Percentiles rank a stretch among this genome's conserved stretches.
Evolutionary conservation across 2,329 filamentous ascomycete genomes (phyloP).

Genomic region (Pochonia chlamydosporia): DNA sequence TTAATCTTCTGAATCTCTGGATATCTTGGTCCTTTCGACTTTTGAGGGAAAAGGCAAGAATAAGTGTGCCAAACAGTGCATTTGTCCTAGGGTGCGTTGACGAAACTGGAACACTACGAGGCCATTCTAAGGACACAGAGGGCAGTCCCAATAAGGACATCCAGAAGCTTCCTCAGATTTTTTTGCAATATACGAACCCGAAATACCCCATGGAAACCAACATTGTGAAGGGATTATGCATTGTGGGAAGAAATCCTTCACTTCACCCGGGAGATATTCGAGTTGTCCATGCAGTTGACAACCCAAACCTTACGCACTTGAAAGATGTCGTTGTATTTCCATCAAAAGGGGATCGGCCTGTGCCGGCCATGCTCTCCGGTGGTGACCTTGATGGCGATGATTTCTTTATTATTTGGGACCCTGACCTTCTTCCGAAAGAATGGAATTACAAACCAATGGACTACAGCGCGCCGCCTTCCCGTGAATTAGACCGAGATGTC

Average conservation of each 20-base stretch:
- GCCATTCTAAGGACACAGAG: slow-evolving; percentile 53
- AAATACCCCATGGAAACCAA: slow-evolving; percentile 48
- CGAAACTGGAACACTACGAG: slow-evolving; percentile 70
- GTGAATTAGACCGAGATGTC: slow-evolving; percentile 55
- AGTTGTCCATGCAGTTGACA: slow-evolving; percentile 77
- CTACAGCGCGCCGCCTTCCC: slow-evolving; percentile 55
- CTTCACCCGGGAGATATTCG: slow-evolving; percentile 89
- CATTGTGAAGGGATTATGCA: slow-evolving; percentile 69
- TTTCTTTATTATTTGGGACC: slow-evolving; percentile 90
- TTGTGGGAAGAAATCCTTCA: slow-evolving; percentile 88
- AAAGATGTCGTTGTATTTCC: slow-evolving; percentile 86
- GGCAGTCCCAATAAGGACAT: slow-evolving; percentile 35
- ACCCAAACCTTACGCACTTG: slow-evolving; percentile 66
- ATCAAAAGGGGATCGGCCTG: slow-evolving; percentile 71
- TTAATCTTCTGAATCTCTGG: slow-evolving; percentile 78
- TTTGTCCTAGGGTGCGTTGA: slow-evolving; percentile 87
- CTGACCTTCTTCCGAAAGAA: slow-evolving; percentile 59
- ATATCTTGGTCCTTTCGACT: slow-evolving; percentile 82
- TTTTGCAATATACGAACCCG: slow-evolving; percentile 69
- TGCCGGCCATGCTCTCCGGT: slow-evolving; percentile 92
- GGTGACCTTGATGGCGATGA: slow-evolving; percentile 96
- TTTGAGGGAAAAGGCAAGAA: slow-evolving; percentile 87
- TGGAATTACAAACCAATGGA: slow-evolving; percentile 77
- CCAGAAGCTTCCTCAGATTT: slow-evolving; percentile 71
- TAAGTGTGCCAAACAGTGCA: slow-evolving; percentile 74